Base-by-base conservation (phyloP, 768 basidiomycete species). In the Russula foetens region DNA sequence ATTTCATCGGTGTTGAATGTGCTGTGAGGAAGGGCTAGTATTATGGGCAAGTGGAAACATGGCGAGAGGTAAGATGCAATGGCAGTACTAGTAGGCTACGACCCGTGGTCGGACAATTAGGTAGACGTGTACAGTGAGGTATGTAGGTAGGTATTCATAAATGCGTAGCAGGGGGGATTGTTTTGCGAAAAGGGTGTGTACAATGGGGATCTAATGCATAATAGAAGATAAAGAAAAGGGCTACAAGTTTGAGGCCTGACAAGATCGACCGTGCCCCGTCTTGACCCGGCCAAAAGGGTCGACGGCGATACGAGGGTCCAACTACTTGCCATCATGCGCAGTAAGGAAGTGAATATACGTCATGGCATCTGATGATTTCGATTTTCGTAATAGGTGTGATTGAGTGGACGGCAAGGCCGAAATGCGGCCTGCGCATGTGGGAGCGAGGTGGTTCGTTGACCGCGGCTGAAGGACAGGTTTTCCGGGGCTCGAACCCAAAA, bases 341-440 rank as follows among this genome's bases (percentile, higher is more conserved):
- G 79, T 72, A 63, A 84, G 76, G 66, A 81, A 79, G 50, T 73
- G 75, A 62, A 81, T 72, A 67, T 80, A 82, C 0, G 79, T 78
- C 69, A 84, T 75, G 56, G 76, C 74, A 43, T 74, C 67, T 68
- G 71, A 57, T 63, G 52, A 63, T 19, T 46, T 68, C 47, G 66
- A 23, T 48, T 60, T 68, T 50, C 67, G 60, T 17, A 66, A 50
- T 14, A 58, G 29, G 23, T 53, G 48, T 15, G 59, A 54, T 15
- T 62, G 58, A 19, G 56, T 23, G 23, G 53, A 45, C 31, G 58
- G 56, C 26, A 56, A 51, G 60, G 53, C 29, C 24, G 71, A 61
- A 50, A 60, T 73, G 67, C 29, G 74, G 71, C 0, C 71, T 21
- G 72, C 24, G 72, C 0, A 71, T 21, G 72, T 26, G 72, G 69